Evolutionary conservation across 495 filamentous ascomycete species (phyloP), one percentile per base, ranked within the genome.

Genomic region (Chaetomium fimeti): DNA sequence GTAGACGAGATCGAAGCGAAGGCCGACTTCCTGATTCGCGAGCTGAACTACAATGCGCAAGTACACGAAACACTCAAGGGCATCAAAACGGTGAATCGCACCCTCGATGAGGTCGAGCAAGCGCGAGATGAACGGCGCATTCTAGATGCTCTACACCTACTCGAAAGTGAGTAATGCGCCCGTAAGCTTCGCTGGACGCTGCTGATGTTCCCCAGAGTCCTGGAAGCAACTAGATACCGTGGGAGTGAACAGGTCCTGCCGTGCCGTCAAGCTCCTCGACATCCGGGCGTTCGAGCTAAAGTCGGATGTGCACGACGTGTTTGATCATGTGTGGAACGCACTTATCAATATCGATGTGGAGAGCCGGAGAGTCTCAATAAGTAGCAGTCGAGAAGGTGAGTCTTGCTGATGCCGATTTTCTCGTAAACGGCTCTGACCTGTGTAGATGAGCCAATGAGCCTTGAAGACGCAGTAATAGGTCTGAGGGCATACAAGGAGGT

Each of bases 21-120:
- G 74, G 84, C 88, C 40, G 76, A 78, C 18, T 84, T 97, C 64
- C 78, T 97, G 15, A 78, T 84, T 65, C 88, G 82, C 36, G 93
- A 97, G 75, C 80, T 90, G 18, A 80, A 80, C 49, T 97, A 92
- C 78, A 95, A 90, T 67, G 75, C 85, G 63, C 85, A 85, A 47
- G 79, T 97, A 25, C 76, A 82, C 22, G 77, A 78, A 48, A 84
- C 87, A 1, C 75, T 96, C 48, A 81, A 82, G 68, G 79, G 82
- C 36, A 82, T 94, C 20, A 82, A 78, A 53, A 70, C 71, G 13
- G 82, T 86, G 24, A 81, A 82, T 60, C 75, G 73, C 28, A 71
- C 77, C 7, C 69, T 90, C 15, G 78, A 82, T 40, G 70, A 83
- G 54, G 84, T 82, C 5, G 83, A 87, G 62, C 68, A 72, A 47